phyloP scores from a whole-genome alignment of 495 filamentous ascomycete species.

The Aspergillus incahuasiensis region DNA sequence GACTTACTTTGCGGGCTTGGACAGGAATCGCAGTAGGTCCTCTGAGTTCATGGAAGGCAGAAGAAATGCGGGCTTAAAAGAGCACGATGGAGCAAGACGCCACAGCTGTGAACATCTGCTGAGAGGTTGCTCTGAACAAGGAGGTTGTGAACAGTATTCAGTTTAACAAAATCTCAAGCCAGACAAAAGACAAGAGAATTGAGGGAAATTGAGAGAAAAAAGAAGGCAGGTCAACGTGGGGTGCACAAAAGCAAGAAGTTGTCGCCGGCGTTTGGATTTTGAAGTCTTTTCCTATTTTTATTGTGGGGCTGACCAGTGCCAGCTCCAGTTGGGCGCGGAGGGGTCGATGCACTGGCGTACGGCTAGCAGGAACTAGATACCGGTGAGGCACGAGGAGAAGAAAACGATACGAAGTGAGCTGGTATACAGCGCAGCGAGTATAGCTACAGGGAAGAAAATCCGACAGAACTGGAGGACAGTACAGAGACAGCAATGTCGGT shows the following conservation, averaged over 20 bases:
- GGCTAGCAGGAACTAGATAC: neutral
- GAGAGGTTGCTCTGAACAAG: neutral
- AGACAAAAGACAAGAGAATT: neutral
- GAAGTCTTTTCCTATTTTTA: conserved; percentile 5
- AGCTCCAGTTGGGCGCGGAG: neutral
- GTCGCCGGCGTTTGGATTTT: conserved; percentile 2
- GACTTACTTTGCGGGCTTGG: conserved; percentile 89
- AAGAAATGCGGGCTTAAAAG: conserved; percentile 30
- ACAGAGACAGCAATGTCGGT: neutral
- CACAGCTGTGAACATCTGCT: conserved; percentile 38
- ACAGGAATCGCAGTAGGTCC: conserved; percentile 91
- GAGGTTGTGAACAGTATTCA: neutral
- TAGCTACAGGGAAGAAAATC: neutral
- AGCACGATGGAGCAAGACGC: conserved; percentile 36
- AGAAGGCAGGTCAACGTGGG: conserved; percentile 9
- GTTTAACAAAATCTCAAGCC: neutral
- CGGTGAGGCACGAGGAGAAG: neutral
- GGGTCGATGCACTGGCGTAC: neutral
- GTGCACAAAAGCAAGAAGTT: conserved; percentile 1
- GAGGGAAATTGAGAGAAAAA: conserved; percentile 2
- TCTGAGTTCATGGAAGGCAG: conserved; percentile 79
- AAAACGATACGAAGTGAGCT: neutral
- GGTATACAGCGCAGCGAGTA: neutral
- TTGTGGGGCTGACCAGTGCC: neutral
- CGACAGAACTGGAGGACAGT: neutral